Evolutionary conservation across 2,329 filamentous ascomycete genomes (phyloP), one percentile per base, ranked within the genome.

Genomic region (Hymenoscyphus salicellus): DNA sequence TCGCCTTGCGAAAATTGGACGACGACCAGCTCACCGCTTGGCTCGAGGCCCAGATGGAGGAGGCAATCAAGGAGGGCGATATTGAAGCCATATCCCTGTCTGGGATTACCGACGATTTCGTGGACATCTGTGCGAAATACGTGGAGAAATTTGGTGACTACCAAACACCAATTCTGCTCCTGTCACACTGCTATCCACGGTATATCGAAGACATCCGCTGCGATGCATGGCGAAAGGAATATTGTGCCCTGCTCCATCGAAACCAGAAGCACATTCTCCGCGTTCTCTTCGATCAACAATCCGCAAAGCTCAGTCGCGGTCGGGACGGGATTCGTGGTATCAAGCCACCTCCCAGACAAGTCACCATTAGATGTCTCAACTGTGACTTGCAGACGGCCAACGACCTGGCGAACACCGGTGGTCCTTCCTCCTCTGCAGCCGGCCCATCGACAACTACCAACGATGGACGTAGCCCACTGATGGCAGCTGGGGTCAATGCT

Each of bases 201-300:
- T 94, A 92, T 76, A 87, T 94, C 69, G 85, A 90, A 75, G 92
- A 95, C 75, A 80, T 89, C 55, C 88, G 92, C 68, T 92, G 89
- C 78, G 82, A 83, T 10, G 86, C 89, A 63, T 94, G 91, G 89
- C 88, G 89, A 62, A 85, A 82, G 69, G 83, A 83, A 41, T 93
- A 94, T 75, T 85, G 88, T 63, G 86, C 88, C 59, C 87, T 91
- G 71, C 83, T 90, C 43, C 86, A 90, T 79, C 88, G 82, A 69
- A 91, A 91, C 82, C 89, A 84, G 76, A 85, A 83, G 63, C 93
- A 91, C 78, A 86, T 90, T 67, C 84, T 91, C 69, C 86, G 91
- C 57, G 89, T 90, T 62, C 86, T 62, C 67, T 75, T 64, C 67
- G 71, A 66, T 86, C 87, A 38, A 86, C 87, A 7, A 86, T 89